phyloP scores from a whole-genome alignment of 805 yeast species.

The Ogataea trehalophila region DNA sequence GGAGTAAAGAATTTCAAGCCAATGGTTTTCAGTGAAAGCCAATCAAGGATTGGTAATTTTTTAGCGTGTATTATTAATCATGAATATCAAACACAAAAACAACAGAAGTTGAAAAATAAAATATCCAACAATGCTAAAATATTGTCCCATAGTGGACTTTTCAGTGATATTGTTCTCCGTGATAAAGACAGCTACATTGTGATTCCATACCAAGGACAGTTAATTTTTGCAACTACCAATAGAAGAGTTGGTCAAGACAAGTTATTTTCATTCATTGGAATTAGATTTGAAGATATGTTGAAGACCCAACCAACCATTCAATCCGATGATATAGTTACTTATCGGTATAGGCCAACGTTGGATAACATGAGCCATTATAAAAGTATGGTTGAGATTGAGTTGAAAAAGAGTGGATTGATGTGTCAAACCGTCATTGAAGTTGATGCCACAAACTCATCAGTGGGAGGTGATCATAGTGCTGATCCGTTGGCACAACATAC shows the following conservation, averaged over 20 bases:
- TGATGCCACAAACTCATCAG: background rate
- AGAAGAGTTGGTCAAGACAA: slow-evolving; percentile 1
- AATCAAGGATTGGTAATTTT: background rate
- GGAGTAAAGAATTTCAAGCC: background rate
- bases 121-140: slow-evolving; percentile 1
- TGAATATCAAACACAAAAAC: background rate
- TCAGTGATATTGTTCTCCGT: slow-evolving; percentile 2
- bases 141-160: slow-evolving; percentile 6
- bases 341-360: background rate
- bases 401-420: background rate
- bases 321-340: background rate
- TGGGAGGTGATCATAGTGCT: background rate
- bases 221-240: slow-evolving; percentile 5
- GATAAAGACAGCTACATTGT: slow-evolving; percentile 2
- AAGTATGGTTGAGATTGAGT: background rate
- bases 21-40: background rate
- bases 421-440: slow-evolving; percentile 5
- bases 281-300: slow-evolving; percentile 8
- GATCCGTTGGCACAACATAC: background rate
- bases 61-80: background rate
- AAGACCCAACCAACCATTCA: background rate
- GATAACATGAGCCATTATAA: slow-evolving; percentile 5
- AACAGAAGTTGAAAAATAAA: background rate
- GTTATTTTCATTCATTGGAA: slow-evolving; percentile 3
- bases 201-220: slow-evolving; percentile 7